These are phyloP conservation scores for Calonectria ilicicola DNA, from an alignment of 2,329 filamentous ascomycete species.

Conservation along the genomic window DNA sequence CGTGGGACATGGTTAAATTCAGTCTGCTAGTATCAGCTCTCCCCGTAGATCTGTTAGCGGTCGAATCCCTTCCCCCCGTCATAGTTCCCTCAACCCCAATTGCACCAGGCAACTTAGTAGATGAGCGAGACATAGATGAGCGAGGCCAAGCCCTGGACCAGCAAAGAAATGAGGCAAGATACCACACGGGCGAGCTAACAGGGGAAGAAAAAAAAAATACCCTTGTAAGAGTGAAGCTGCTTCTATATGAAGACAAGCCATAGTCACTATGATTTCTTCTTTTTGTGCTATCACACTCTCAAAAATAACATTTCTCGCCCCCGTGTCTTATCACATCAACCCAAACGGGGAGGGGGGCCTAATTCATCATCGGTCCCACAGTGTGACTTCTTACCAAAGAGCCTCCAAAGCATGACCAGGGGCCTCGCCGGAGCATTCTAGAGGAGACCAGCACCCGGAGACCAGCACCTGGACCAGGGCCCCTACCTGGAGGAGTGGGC, in stretches of 20 bases:
- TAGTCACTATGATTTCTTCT: conserved; percentile 40
- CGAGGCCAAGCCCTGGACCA: conserved; percentile 29
- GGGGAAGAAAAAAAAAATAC: conserved; percentile 39
- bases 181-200: conserved; percentile 34
- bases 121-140: too few relatives aligned
- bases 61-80: too few relatives aligned
- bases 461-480: too few relatives aligned
- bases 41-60: too few relatives aligned
- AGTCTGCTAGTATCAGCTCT: too few relatives aligned
- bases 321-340: conserved; percentile 42
- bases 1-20: too few relatives aligned
- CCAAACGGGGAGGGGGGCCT: conserved; percentile 33
- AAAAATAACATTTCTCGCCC: conserved; percentile 32
- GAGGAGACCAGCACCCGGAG: conserved; percentile 38
- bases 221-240: conserved; percentile 38
- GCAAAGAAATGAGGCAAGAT: conserved; percentile 41
- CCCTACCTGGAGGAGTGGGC: conserved; percentile 28
- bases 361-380: conserved; percentile 32
- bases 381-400: conserved; percentile 20
- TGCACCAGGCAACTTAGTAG: too few relatives aligned
- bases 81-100: too few relatives aligned
- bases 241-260: conserved; percentile 35
- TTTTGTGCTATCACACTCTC: conserved; percentile 37
- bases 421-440: conserved; percentile 23
- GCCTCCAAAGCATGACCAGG: conserved; percentile 30